These are phyloP conservation scores for Lasiodiplodia hormozganensis DNA, from an alignment of 2,329 filamentous ascomycete species.

Conservation along the genomic window DNA sequence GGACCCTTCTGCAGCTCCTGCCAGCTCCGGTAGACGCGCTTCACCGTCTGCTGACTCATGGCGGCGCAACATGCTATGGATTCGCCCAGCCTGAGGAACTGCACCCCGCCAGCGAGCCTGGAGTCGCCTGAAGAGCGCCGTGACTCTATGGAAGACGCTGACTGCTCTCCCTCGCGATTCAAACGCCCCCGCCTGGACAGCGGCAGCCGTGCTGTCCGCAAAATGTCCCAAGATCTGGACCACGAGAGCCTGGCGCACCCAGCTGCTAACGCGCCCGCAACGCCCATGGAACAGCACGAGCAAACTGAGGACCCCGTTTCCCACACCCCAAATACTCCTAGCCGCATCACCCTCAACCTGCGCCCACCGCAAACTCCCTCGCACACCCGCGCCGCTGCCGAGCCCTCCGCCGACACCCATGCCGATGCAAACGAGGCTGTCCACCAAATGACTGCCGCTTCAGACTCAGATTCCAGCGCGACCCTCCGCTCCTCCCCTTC, in stretches of 20 bases:
- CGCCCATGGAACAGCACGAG: slow-evolving; percentile 39
- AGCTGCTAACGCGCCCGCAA: slow-evolving; percentile 29
- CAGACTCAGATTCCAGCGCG: slow-evolving; percentile 17
- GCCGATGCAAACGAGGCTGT: slow-evolving; percentile 13
- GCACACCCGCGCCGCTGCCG: slow-evolving; percentile 1
- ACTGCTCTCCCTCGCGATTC: slow-evolving; percentile 50
- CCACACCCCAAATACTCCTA: slow-evolving; percentile 31
- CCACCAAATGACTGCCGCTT: slow-evolving; percentile 10
- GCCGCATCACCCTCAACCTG: slow-evolving; percentile 29
- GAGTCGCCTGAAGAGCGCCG: slow-evolving; percentile 47
- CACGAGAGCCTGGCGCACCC: slow-evolving; percentile 27
- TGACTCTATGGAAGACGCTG: slow-evolving; percentile 53
- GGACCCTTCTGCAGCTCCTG: slow-evolving; percentile 20
- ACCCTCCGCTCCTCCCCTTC: slow-evolving; percentile 22
- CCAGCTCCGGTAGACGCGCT: slow-evolving; percentile 9
- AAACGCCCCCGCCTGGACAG: slow-evolving; percentile 55
- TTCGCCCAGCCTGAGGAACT: slow-evolving; percentile 38
- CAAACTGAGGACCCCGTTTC: slow-evolving; percentile 31
- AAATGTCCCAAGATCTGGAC: slow-evolving; percentile 40
- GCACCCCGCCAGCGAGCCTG: slow-evolving; percentile 38
- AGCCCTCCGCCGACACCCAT: background rate
- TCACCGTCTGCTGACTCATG: slow-evolving; percentile 23
- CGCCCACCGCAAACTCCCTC: slow-evolving; percentile 23
- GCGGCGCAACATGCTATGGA: slow-evolving; percentile 39
- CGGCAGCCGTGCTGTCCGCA: slow-evolving; percentile 41